phyloP scores from a whole-genome alignment of 805 yeast genomes.

The Isabelozyma rhagii region DNA sequence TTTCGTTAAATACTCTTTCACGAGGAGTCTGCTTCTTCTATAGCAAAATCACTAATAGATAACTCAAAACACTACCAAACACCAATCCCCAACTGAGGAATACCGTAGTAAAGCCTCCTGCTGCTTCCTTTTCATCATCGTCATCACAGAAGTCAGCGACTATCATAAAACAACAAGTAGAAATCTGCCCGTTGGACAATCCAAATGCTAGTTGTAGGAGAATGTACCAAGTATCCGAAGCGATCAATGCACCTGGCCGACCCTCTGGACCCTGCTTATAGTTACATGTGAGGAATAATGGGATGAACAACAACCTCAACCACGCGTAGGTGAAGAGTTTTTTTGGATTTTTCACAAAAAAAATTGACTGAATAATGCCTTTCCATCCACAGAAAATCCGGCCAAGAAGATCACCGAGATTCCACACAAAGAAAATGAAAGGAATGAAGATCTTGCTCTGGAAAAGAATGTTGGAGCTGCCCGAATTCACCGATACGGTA shows the following conservation, averaged over 20 bases:
- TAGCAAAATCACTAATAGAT: conserved; percentile 48
- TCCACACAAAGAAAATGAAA: conserved; percentile 80
- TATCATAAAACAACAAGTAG: conserved; percentile 76
- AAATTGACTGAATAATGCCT: conserved; percentile 8
- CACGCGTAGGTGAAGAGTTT: conserved; percentile 53
- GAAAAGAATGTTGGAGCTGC: conserved; percentile 36
- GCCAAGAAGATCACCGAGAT: conserved; percentile 81
- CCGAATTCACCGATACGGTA: conserved; percentile 47
- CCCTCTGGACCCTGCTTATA: conserved; percentile 34
- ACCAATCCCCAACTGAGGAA: conserved; percentile 77
- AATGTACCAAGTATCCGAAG: conserved; percentile 67
- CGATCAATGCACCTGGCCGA: conserved; percentile 37
- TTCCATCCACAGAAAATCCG: conserved; percentile 61
- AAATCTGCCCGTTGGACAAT: conserved; percentile 79
- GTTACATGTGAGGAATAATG: conserved; percentile 70
- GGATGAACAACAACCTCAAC: conserved; percentile 58
- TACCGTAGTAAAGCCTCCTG: conserved; percentile 89
- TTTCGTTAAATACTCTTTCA: neutral
- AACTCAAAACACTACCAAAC: conserved; percentile 74
- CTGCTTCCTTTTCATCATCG: conserved; percentile 78
- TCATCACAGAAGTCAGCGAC: conserved; percentile 58
- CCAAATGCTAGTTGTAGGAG: conserved; percentile 77
- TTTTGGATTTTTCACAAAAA: conserved; percentile 38
- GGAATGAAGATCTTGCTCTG: conserved; percentile 59
- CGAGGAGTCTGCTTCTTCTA: conserved; percentile 7